Conservation (phyloP, 2,329 filamentous ascomycete species). For the Sporothrix phasma region DNA sequence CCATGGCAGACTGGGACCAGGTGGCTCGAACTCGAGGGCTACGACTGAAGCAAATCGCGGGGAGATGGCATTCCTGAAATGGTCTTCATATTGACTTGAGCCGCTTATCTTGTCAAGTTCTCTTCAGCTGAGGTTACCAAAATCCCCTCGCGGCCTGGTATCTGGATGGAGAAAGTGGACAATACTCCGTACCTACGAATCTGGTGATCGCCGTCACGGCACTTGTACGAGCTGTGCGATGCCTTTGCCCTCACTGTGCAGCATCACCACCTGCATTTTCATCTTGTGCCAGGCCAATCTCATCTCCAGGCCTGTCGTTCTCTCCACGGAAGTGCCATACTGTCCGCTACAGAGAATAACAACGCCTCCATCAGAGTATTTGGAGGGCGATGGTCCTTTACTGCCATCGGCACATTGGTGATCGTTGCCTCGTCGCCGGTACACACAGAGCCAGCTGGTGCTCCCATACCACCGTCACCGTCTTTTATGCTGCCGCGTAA, state of each 20-base stretch:
- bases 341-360: background rate
- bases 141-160: background rate
- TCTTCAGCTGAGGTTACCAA: background rate
- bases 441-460: conserved; percentile 10
- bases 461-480: conserved; percentile 19
- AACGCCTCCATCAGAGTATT: no score
- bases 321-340: background rate
- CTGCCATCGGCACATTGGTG: no score
- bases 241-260: background rate
- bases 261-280: background rate
- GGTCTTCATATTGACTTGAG: no score
- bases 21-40: background rate
- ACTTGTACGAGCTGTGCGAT: background rate
- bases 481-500: background rate
- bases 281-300: background rate
- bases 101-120: background rate
- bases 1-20: background rate
- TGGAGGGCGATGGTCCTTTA: no score
- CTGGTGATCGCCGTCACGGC: background rate
- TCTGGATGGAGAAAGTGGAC: background rate
- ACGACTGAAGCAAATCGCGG: background rate
- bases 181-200: background rate
- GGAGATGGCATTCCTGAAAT: background rate
- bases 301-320: background rate
- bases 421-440: conserved; percentile 15